These are phyloP conservation scores for Nasturtium officinale DNA, from an alignment of 345 rosid genomes.

Conservation along the genomic window DNA sequence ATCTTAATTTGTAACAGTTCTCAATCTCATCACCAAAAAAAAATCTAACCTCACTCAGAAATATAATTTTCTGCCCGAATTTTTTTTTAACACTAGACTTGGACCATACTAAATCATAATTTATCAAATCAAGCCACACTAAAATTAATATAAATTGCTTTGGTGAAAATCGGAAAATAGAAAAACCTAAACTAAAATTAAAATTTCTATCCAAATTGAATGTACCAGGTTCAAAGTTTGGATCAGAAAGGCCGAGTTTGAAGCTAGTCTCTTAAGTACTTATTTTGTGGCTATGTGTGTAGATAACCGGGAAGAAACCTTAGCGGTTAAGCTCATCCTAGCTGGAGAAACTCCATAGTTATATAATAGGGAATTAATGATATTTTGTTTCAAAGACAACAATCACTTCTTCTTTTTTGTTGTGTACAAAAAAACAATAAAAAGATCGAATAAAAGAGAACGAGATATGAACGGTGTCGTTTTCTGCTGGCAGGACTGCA, in stretches of 20 bases:
- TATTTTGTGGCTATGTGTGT: not conserved
- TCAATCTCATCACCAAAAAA: too few species aligned
- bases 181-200: not conserved
- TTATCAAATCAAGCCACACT: not conserved
- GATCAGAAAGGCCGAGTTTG: too few species aligned
- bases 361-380: not conserved
- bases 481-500: not conserved
- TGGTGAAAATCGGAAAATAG: not conserved
- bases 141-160: not conserved
- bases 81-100: not conserved
- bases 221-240: too few species aligned
- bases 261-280: not conserved
- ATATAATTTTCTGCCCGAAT: not conserved
- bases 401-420: too few species aligned
- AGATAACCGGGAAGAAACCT: not conserved
- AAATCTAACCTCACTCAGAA: not conserved
- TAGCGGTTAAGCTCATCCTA: not conserved
- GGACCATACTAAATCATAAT: not conserved
- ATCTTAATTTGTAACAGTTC: too few species aligned
- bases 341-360: not conserved
- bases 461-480: conserved; percentile 13
- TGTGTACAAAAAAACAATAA: not conserved
- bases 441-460: not conserved
- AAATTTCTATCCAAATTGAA: not conserved
- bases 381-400: not conserved